Conservation (phyloP, 164 flowering plant species). For the Tetracentron sinense region DNA sequence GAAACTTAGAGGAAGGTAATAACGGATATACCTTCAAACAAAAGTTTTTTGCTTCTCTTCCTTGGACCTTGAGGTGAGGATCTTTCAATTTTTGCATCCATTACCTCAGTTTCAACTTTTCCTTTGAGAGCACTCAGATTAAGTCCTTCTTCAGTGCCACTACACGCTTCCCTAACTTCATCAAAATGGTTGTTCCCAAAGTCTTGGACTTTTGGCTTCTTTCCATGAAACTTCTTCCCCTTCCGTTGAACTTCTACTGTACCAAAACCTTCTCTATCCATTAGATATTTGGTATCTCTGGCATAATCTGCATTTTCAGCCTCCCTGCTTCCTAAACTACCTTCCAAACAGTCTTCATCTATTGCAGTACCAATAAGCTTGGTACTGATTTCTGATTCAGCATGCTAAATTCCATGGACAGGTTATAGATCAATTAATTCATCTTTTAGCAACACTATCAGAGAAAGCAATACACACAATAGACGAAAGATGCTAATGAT, state of each 20-base stretch:
- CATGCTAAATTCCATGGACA: constrained; percentile 24
- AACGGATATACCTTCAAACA: constrained; percentile 38
- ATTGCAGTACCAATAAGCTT: constrained; percentile 30
- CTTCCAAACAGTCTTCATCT: constrained; percentile 51
- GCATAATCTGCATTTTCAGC: constrained; percentile 51
- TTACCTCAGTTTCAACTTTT: constrained; percentile 40
- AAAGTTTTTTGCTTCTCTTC: constrained; percentile 53
- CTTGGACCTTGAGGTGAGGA: constrained; percentile 37
- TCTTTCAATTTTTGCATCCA: constrained; percentile 24
- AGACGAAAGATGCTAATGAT: background rate
- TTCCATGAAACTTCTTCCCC: constrained; percentile 34
- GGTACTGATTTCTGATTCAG: constrained; percentile 27
- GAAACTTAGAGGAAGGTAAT: background rate
- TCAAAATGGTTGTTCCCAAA: constrained; percentile 33
- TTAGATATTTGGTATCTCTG: constrained; percentile 27
- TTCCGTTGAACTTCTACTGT: constrained; percentile 26
- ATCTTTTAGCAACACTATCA: constrained; percentile 2
- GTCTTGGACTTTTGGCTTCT: constrained; percentile 32
- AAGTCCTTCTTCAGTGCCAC: constrained; percentile 69
- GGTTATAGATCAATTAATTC: constrained; percentile 4
- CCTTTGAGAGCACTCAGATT: constrained; percentile 26
- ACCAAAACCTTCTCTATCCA: constrained; percentile 33
- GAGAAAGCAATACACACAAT: background rate
- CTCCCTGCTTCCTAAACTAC: constrained; percentile 57
- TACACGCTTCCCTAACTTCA: constrained; percentile 65